phyloP scores from a whole-genome alignment of 2,329 filamentous ascomycete genomes.

The Phoma sp. region DNA sequence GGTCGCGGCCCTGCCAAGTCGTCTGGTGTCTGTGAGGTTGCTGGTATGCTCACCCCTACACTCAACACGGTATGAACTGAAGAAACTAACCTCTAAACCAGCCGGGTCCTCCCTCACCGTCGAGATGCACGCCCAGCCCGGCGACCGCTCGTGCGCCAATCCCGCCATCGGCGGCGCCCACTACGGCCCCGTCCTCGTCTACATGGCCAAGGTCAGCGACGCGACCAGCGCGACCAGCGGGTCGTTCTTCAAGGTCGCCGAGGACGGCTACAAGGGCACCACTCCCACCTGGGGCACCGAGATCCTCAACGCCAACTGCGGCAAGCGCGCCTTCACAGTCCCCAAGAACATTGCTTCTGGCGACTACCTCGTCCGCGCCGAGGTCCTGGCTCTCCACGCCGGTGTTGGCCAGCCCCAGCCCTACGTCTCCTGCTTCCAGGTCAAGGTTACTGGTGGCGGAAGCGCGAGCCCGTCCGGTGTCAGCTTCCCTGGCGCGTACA shows the following conservation, averaged over 20 bases:
- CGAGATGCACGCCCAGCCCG: slow-evolving; percentile 47
- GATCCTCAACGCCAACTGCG: slow-evolving; percentile 49
- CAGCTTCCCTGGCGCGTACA: slow-evolving; percentile 45
- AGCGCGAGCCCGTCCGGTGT: slow-evolving; percentile 42
- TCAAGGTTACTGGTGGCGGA: slow-evolving; percentile 46
- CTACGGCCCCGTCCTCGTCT: slow-evolving; percentile 46
- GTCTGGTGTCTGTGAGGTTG: slow-evolving; percentile 41
- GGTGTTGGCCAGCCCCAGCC: slow-evolving; percentile 41
- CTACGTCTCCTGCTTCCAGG: slow-evolving; percentile 47
- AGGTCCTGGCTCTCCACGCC: slow-evolving; percentile 44
- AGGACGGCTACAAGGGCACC: slow-evolving; percentile 46
- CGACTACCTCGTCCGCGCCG: slow-evolving; percentile 44
- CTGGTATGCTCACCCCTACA: slow-evolving; percentile 27
- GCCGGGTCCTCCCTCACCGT: slow-evolving; percentile 44
- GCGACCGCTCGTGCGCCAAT: slow-evolving; percentile 37
- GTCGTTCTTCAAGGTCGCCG: slow-evolving; percentile 48
- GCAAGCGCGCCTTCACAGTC: slow-evolving; percentile 45
- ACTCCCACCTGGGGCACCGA: slow-evolving; percentile 46
- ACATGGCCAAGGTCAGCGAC: slow-evolving; percentile 48
- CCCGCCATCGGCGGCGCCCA: slow-evolving; percentile 48
- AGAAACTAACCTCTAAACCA: slow-evolving; percentile 23
- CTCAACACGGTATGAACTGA: neutral
- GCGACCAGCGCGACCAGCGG: slow-evolving; percentile 39
- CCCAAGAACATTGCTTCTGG: slow-evolving; percentile 41
- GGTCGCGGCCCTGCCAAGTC: slow-evolving; percentile 37